Conservation (phyloP, 164 flowering plant species). For the Paratinospora sagittata region DNA sequence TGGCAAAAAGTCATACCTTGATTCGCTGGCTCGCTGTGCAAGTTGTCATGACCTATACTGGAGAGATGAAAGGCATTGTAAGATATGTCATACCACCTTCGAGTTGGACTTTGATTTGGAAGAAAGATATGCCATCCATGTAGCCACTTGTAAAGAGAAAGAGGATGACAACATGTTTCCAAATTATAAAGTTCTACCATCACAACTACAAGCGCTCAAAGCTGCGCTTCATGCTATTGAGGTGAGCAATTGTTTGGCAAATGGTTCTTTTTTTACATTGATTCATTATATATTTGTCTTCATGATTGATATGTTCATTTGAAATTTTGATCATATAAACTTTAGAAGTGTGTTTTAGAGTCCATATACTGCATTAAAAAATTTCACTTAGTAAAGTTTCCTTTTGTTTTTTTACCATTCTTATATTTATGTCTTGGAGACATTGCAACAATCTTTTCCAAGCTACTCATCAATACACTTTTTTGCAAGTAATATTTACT, state of each 20-base stretch:
- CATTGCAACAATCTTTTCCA: too few relatives aligned
- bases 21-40: conserved; percentile 72
- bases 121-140: conserved; percentile 82
- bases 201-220: conserved; percentile 82
- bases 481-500: too few relatives aligned
- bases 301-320: neutral
- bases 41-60: conserved; percentile 90
- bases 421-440: too few relatives aligned
- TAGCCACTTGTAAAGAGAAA: conserved; percentile 60
- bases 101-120: conserved; percentile 93
- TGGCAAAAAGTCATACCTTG: conserved; percentile 56
- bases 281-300: neutral
- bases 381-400: too few relatives aligned
- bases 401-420: too few relatives aligned
- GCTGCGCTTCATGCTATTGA: conserved; percentile 86
- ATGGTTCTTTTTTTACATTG: neutral
- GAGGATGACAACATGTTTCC: conserved; percentile 30
- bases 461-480: too few relatives aligned
- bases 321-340: neutral
- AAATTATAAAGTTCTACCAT: conserved; percentile 54
- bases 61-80: conserved; percentile 98
- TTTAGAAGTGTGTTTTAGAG: neutral
- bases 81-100: conserved; percentile 77
- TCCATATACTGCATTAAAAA: too few relatives aligned
- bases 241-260: conserved; percentile 35